Base-by-base conservation (phyloP, 2,329 filamentous ascomycete genomes). In the Paramyrothecium sp. region DNA sequence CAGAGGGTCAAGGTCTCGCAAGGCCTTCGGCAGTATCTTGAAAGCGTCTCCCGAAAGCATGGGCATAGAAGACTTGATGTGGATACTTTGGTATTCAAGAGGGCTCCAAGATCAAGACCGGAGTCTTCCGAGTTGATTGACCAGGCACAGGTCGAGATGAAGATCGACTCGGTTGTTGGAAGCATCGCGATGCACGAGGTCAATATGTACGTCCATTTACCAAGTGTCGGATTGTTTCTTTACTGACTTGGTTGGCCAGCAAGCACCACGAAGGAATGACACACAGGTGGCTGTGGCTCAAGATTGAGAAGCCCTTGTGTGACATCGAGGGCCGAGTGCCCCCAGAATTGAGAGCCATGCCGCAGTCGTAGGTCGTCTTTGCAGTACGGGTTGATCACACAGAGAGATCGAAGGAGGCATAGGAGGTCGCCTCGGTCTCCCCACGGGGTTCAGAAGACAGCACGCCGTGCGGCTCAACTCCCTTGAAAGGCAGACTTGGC, bases 11-110 rank as follows among this genome's bases (percentile, higher is more conserved):
- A 17, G n/a, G 17, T 26, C 13, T n/a, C 16, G n/a, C 54, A 56
- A 33, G 54, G 54, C 7, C 26, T 69, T 44, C 44, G 58, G 19
- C 47, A 54, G 2, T 61, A 47, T 50, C 57, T 69, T 7, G 57
- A 61, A 22, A 55, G 44, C n/a, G 55, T 58, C 46, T 64, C 62
- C 8, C 57, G 53, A 10, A 53, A 47, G 23, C 58, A 61, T 44
- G 67, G 67, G 13, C 64, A 61, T 53, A 65, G 55, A 49, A 65
- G 59, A 48, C 56, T 69, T 7, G 56, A 66, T 3, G 34, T 69
- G 3, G 61, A 69, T 8, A 54, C 60, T 16, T 49, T 69, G 3
- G 16, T 50, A 23, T 66, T 69, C 54, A 61, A 53, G 33, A 55
- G 51, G 7, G 54, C 61, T 22, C 54, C 5, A 47, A 21, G 54